Evolutionary conservation across 257 asterid genomes (phyloP), one percentile per base, ranked within the genome.

Genomic region (Prunella vulgaris): DNA sequence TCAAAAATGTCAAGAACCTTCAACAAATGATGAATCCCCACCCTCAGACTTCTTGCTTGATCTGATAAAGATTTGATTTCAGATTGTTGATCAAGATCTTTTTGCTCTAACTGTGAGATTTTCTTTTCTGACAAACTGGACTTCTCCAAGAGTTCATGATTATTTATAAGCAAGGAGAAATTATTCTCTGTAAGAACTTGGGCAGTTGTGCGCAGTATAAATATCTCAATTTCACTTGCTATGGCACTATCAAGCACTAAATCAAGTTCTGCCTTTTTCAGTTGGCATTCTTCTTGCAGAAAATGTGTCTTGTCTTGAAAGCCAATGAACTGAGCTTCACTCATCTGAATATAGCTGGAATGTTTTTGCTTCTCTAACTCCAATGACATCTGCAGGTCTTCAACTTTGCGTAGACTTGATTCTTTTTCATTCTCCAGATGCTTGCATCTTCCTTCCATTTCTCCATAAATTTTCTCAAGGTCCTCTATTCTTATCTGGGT

Each of bases 341-440:
- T 85, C 70, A 17, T 73, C 70, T 83, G 82, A 74, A 71, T 52
- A 72, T 82, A 78, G 49, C 35, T 77, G 61, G 80, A 77, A 69
- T 84, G 87, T 72, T 84, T 84, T 56, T 78, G 83, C 73, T 78
- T 89, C 83, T 89, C 91, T 40, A 38, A 77, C 69, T 86, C 92
- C 76, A 94, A 79, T 65, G 89, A 84, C 49, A 60, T 58, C 84
- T 83, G 78, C 53, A 94, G 79, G 72, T 84, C 93, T 70, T 84
- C 81, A 72, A 84, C 82, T 77, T 79, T 87, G 30, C 67, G 66
- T 78, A 80, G 83, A 48, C 84, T 82, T 63, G 81, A 75, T 66
- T 79, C 85, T 60, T 84, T 94, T 77, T 91, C 97, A 57, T 79
- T 78, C 81, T 87, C 99, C 74, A 94, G 81, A 81, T 60, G 67